phyloP scores from a whole-genome alignment of 2,329 filamentous ascomycete species.

The Graphilbum fragrans region DNA sequence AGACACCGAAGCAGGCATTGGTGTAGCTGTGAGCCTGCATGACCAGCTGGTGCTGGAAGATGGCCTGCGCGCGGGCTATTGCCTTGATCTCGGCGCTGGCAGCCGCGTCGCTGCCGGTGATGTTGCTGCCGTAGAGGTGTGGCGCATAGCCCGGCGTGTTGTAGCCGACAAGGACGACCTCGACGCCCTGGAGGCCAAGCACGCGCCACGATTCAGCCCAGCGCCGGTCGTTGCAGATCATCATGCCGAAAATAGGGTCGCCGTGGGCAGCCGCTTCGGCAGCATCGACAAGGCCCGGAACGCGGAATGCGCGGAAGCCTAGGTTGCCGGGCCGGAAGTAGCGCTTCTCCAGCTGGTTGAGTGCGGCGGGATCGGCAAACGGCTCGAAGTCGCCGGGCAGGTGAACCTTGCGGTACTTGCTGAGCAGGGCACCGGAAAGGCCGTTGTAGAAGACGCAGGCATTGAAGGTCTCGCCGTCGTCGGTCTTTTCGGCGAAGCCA shows the following conservation, averaged over 20 bases:
- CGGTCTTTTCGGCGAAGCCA: slow-evolving; percentile 37
- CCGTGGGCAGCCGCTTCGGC: slow-evolving; percentile 23
- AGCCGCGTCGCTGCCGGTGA: slow-evolving; percentile 28
- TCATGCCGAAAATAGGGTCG: slow-evolving; percentile 40
- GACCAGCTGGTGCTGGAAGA: slow-evolving; percentile 36
- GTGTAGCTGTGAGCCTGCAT: slow-evolving; percentile 39
- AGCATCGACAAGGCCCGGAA: slow-evolving; percentile 29
- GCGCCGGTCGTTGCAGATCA: slow-evolving; percentile 41
- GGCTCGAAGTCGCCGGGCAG: slow-evolving; percentile 40
- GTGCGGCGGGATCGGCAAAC: slow-evolving; percentile 31
- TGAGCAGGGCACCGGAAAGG: slow-evolving; percentile 25
- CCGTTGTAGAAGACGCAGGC: slow-evolving; percentile 38
- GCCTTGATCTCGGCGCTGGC: slow-evolving; percentile 23
- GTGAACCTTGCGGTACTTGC: slow-evolving; percentile 44
- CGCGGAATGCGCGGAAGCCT: slow-evolving; percentile 40
- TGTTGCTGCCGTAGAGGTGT: slow-evolving; percentile 34
- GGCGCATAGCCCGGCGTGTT: slow-evolving; percentile 36
- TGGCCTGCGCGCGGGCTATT: slow-evolving; percentile 28
- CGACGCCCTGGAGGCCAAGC: slow-evolving; percentile 36
- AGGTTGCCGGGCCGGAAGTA: slow-evolving; percentile 41
- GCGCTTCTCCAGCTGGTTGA: slow-evolving; percentile 40
- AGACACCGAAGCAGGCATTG: slow-evolving; percentile 36
- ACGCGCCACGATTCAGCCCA: slow-evolving; percentile 40
- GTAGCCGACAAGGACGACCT: slow-evolving; percentile 31
- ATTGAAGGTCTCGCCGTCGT: slow-evolving; percentile 28